Base-by-base conservation (phyloP, 2,329 filamentous ascomycete species). In the Aspergillus cejpii region DNA sequence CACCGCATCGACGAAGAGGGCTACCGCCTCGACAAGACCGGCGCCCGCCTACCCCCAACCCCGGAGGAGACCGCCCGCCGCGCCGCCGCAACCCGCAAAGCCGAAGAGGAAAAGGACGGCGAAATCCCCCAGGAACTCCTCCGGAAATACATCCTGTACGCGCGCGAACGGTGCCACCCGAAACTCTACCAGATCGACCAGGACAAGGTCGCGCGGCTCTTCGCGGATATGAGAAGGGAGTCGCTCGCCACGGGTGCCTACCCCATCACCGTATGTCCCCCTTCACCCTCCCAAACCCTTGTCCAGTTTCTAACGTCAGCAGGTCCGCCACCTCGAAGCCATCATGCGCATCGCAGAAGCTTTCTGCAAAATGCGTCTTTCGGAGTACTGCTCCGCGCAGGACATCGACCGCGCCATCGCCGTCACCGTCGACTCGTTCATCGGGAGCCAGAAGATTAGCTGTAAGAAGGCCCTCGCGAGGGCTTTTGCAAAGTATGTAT, bases 171-270 rank as follows among this genome's bases (percentile, higher is more conserved):
- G 59, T 94, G 87, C 67, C 79, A 79, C 43, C 92, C 92, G 6
- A 97, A 95, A 71, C 77, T 98, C 6, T 95, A 96, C 65, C 87
- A 97, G 64, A 94, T 98, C 68, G 92, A 98, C 56, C 87, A 96
- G 65, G 92, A 97, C 71, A 98, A 98, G 74, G 81, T 98, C 24
- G 87, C 92, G 1, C 79, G 91, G 40, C 75, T 98, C 6, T 98
- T 97, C 64, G 87, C 90, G 21, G 92, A 98, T 63, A 97, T 98
- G 91, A 78, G 92, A 56, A 78, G 89, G 55, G 92, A 98, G 69
- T 90, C 84, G 19, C 73, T 96, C 50, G 90, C 90, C 1, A 98
- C 92, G 19, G 92, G 92, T 17, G 92, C 91, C 17, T 98, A 97
- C 66, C 92, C 92, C 3, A 98, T 98, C 52, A 98, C 92, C 20